These are phyloP conservation scores for Colletotrichum acutatum DNA, from an alignment of 2,329 filamentous ascomycete genomes.

Conservation along the genomic window DNA sequence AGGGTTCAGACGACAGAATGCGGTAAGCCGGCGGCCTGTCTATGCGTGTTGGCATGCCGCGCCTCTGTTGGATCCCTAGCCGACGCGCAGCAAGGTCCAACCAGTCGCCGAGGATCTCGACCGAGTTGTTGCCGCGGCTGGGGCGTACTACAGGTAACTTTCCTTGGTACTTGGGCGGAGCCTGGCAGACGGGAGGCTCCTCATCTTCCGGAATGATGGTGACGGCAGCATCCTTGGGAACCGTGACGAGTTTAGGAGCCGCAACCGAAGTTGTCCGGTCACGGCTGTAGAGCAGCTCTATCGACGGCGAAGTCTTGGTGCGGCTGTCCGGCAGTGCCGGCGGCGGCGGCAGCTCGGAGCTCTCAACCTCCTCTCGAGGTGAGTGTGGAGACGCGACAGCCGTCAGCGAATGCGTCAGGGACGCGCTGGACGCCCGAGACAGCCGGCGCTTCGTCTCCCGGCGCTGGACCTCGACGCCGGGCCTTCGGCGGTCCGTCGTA, in stretches of 20 bases:
- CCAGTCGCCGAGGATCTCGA: constrained; percentile 32
- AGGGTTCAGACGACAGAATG: constrained; percentile 10
- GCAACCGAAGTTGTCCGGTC: not conserved
- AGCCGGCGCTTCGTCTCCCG: constrained; percentile 24
- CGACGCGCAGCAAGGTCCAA: constrained; percentile 27
- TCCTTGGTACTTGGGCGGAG: constrained; percentile 19
- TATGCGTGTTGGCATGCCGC: constrained; percentile 1
- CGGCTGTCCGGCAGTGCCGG: not conserved
- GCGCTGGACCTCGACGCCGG: constrained; percentile 35
- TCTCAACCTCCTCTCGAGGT: not conserved
- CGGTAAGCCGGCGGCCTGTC: not conserved
- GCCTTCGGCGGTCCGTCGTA: constrained; percentile 41
- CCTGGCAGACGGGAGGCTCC: not conserved
- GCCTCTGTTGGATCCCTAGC: constrained; percentile 15
- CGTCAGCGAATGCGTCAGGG: not conserved
- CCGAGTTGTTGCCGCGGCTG: constrained; percentile 26
- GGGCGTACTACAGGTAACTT: constrained; percentile 27
- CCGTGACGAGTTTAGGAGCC: not conserved
- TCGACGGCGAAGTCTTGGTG: not conserved
- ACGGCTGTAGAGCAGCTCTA: not conserved
- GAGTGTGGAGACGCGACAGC: constrained; percentile 10
- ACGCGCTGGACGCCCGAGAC: constrained; percentile 9
- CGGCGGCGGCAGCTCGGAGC: not conserved
- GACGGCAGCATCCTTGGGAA: not conserved
- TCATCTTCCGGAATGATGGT: not conserved